Percentiles rank a stretch among this genome's conserved stretches.
Conservation (phyloP, 2,329 filamentous ascomycete species). For the Diaporthe destruens region DNA sequence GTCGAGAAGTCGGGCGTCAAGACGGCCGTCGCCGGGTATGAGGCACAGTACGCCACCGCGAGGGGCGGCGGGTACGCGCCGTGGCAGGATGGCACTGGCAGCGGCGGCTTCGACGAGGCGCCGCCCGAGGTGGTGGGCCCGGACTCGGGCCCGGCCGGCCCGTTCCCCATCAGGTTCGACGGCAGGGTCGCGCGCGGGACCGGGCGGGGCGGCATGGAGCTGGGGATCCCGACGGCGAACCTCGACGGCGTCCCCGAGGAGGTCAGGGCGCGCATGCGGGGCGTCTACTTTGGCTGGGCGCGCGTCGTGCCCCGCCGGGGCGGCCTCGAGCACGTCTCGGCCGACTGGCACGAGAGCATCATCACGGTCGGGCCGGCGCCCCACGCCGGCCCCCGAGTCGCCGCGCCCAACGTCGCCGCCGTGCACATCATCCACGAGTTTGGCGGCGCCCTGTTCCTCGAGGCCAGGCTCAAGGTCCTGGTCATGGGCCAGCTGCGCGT, state of each 20-base stretch:
- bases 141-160: conserved; percentile 64
- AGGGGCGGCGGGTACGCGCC: conserved; percentile 53
- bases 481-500: conserved; percentile 65
- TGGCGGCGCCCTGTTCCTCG: conserved; percentile 56
- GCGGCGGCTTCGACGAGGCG: conserved; percentile 48
- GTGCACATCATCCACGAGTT: conserved; percentile 69
- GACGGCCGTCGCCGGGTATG: conserved; percentile 50
- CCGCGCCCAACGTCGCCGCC: conserved; percentile 62
- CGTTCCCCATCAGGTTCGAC: conserved; percentile 66
- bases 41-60: conserved; percentile 52
- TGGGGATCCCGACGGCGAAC: conserved; percentile 67
- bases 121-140: conserved; percentile 56
- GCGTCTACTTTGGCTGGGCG: conserved; percentile 76
- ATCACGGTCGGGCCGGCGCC: conserved; percentile 67
- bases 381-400: conserved; percentile 59
- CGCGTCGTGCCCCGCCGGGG: conserved; percentile 56
- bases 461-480: conserved; percentile 62
- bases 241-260: conserved; percentile 65
- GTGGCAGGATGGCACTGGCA: conserved; percentile 45
- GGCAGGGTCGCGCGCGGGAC: conserved; percentile 62
- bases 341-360: conserved; percentile 70
- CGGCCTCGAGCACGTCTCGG: conserved; percentile 50
- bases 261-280: conserved; percentile 66
- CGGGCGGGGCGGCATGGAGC: conserved; percentile 53
- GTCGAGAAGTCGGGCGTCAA: conserved; percentile 52